Conservation (phyloP, 306 rosid species). For the Amphicarpaea edgeworthii region DNA sequence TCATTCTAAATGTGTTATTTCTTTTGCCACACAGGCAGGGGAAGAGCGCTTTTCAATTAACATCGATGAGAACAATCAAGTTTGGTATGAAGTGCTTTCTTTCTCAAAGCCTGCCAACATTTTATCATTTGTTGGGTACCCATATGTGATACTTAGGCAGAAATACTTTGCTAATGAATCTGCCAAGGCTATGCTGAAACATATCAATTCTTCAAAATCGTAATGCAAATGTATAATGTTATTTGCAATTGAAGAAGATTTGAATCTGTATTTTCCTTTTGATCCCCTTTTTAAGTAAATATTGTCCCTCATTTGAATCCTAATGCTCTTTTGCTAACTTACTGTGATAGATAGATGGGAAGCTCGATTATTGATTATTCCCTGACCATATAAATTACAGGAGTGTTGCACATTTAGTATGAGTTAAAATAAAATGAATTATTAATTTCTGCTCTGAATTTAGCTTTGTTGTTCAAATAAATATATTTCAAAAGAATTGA, state of each 20-base stretch:
- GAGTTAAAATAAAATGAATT: not conserved
- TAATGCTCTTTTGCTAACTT: constrained; percentile 10
- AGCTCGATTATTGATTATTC: not conserved
- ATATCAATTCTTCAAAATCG: constrained; percentile 55
- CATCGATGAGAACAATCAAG: constrained; percentile 85
- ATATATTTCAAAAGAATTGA: no score
- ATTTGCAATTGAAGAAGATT: constrained; percentile 24
- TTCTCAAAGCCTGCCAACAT: constrained; percentile 86
- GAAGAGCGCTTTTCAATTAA: constrained; percentile 90
- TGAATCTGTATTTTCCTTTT: constrained; percentile 12
- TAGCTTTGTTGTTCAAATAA: no score
- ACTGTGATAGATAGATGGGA: not conserved
- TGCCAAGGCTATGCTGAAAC: constrained; percentile 65
- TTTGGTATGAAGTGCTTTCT: constrained; percentile 94
- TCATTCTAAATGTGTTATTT: constrained; percentile 26
- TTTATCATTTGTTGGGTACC: constrained; percentile 80
- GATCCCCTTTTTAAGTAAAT: constrained; percentile 3
- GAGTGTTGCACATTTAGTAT: not conserved
- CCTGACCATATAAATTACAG: not conserved
- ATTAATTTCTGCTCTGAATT: not conserved
- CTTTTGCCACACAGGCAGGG: constrained; percentile 72
- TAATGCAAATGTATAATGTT: constrained; percentile 37
- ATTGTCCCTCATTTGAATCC: not conserved
- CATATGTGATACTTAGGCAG: constrained; percentile 86
- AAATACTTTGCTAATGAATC: constrained; percentile 85